phyloP scores from a whole-genome alignment of 2,329 filamentous ascomycete genomes.

The Talaromyces pinophilus region DNA sequence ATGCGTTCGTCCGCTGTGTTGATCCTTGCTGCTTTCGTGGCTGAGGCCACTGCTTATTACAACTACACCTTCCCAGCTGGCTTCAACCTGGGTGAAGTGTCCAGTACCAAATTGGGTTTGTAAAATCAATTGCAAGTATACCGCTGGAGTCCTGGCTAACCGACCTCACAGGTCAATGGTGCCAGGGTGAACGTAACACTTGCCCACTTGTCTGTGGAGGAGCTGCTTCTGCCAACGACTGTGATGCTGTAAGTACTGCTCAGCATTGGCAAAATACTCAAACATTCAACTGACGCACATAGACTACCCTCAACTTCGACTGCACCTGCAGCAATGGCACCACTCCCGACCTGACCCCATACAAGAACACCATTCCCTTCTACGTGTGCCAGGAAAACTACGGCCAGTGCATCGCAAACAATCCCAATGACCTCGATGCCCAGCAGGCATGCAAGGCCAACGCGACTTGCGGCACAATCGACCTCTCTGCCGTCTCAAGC shows the following conservation, averaged over 20 bases:
- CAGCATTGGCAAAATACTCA: constrained; percentile 23
- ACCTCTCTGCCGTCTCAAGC: constrained; percentile 27
- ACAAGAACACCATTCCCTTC: constrained; percentile 60
- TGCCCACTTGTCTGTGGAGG: constrained; percentile 63
- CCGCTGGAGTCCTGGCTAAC: not conserved
- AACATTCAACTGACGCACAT: constrained; percentile 11
- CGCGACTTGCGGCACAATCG: constrained; percentile 55
- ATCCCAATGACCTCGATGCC: constrained; percentile 49
- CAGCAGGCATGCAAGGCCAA: constrained; percentile 51
- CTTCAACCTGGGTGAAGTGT: constrained; percentile 48
- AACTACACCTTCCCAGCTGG: constrained; percentile 52
- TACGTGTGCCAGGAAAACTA: constrained; percentile 60
- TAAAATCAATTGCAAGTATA: not conserved
- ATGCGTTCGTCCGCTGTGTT: constrained; percentile 25
- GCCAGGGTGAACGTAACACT: constrained; percentile 58
- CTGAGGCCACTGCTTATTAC: constrained; percentile 22
- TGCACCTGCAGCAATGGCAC: constrained; percentile 61
- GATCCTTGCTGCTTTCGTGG: constrained; percentile 23
- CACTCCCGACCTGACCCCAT: constrained; percentile 57
- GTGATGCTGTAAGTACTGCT: constrained; percentile 54
- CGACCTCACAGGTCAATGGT: constrained; percentile 53
- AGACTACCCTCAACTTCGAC: constrained; percentile 55
- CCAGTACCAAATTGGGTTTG: constrained; percentile 20
- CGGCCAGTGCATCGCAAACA: constrained; percentile 49
- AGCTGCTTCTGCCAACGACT: constrained; percentile 53